Base-by-base conservation (phyloP, 495 filamentous ascomycete genomes). In the Hyphodiscus hymeniophilus region DNA sequence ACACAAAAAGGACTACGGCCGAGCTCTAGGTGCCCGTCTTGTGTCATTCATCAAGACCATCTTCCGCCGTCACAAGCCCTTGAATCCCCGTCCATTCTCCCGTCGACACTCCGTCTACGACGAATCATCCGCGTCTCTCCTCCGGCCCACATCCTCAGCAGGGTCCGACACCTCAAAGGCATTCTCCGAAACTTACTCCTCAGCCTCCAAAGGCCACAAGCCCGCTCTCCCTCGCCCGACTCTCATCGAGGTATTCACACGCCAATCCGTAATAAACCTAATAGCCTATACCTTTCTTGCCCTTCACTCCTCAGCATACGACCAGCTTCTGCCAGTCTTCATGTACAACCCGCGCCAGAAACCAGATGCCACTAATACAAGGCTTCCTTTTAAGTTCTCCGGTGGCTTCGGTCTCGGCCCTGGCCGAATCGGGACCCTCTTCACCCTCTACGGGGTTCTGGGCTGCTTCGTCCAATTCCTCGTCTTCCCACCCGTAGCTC, bases 251-350 rank as follows among this genome's bases (percentile, higher is more conserved):
- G 76, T 84, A 17, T 86, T 95, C 48, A 81, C 77, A 0, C 71
- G 66, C 0, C 89, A 97, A 54, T 86, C 87, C 0, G 70, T 71
- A 21, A 69, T 95, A 22, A 87, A 91, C 50, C 67, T 97, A 3
- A 42, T 87, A 5, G 73, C 77, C 0, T 95, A 92, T 59, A 82
- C 79, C 8, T 66, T 89, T 32, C 70, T 92, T 18, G 82, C 87
- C 3, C 68, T 90, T 22, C 87, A 92, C 52, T 76, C 75, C 4
- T 76, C 90, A 43, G 82, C 83, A 0, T 92, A 77, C 58, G 87
- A 95, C 62, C 85, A 90, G 45, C 69, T 88, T 7, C 69, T 92
- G 3, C 84, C 87, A 1, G 83, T 91, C 1, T 91, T 90, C 58
- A 75, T 92, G 60, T 85, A 91, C 61, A 81, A 81, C 56, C 86